A percentile compares a stretch with the other conserved stretches of the same genome.
Evolutionary conservation across 805 yeast species (phyloP).

Genomic region (Zygotorulaspora chibaensis): DNA sequence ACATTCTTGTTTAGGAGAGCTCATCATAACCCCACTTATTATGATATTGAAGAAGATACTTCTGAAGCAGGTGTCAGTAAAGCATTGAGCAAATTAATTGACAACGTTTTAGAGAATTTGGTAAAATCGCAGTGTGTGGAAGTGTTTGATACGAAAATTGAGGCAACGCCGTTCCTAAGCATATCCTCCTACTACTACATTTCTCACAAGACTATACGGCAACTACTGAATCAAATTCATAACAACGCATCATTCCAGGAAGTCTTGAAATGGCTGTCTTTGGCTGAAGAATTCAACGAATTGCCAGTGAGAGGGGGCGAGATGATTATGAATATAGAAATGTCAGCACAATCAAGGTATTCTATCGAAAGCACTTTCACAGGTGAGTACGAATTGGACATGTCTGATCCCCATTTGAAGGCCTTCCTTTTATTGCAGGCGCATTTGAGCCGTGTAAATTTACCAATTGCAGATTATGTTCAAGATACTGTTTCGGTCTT

Average conservation of each 20-base stretch:
- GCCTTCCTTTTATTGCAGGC: constrained; percentile 80
- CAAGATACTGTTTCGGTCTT: constrained; percentile 91
- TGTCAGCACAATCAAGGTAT: constrained; percentile 70
- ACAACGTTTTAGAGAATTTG: constrained; percentile 61
- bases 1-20: constrained; percentile 91
- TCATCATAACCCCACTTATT: constrained; percentile 88
- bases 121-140: constrained; percentile 68
- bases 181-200: constrained; percentile 90
- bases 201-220: constrained; percentile 83
- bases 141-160: constrained; percentile 43
- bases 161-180: constrained; percentile 75
- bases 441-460: constrained; percentile 70
- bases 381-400: constrained; percentile 51
- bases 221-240: constrained; percentile 51
- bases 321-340: constrained; percentile 77
- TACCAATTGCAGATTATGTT: constrained; percentile 91
- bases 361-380: constrained; percentile 58
- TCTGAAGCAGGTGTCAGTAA: constrained; percentile 51
- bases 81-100: constrained; percentile 62
- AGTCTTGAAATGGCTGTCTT: constrained; percentile 43
- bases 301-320: constrained; percentile 90
- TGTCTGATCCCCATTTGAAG: constrained; percentile 83
- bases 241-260: constrained; percentile 40
- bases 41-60: constrained; percentile 73
- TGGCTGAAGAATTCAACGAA: constrained; percentile 78